Evolutionary conservation across 202 grass and related monocot genomes (phyloP).

Genomic region (Setaria viridis): DNA sequence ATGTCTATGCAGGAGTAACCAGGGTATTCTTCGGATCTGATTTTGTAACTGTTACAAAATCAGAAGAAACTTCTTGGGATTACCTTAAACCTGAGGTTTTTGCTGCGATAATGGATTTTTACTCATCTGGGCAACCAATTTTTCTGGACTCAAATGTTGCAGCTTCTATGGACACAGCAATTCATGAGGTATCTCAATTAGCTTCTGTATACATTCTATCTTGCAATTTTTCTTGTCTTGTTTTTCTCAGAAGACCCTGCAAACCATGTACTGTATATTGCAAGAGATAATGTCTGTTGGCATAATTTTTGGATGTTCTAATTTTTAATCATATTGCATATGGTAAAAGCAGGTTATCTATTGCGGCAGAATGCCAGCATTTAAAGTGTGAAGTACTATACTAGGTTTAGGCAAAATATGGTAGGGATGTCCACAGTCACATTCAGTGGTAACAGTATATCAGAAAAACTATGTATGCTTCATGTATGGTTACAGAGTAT

Average conservation of each 20-base stretch:
- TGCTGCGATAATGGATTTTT: slow-evolving; percentile 96
- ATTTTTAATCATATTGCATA: neutral
- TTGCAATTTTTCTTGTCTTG: neutral
- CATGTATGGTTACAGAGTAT: neutral
- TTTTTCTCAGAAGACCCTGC: neutral
- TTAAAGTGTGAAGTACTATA: neutral
- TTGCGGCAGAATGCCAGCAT: neutral
- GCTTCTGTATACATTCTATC: neutral
- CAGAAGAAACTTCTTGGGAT: slow-evolving; percentile 93
- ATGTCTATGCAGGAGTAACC: slow-evolving; percentile 72
- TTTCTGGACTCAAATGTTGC: slow-evolving; percentile 78
- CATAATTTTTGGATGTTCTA: neutral
- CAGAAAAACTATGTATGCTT: neutral
- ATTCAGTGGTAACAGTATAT: neutral
- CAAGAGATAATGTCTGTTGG: neutral
- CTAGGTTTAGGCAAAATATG: slow-evolving; percentile 28
- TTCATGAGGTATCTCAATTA: slow-evolving; percentile 74
- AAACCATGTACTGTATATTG: neutral
- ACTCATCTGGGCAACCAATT: slow-evolving; percentile 87
- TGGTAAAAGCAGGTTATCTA: neutral
- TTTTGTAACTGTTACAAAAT: slow-evolving; percentile 98
- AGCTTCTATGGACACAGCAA: slow-evolving; percentile 85
- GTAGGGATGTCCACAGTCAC: neutral
- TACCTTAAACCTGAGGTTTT: slow-evolving; percentile 92
- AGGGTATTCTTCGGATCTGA: slow-evolving; percentile 96